Evolutionary conservation across 2,329 filamentous ascomycete genomes (phyloP).

Genomic region (Ophiostoma quercus): DNA sequence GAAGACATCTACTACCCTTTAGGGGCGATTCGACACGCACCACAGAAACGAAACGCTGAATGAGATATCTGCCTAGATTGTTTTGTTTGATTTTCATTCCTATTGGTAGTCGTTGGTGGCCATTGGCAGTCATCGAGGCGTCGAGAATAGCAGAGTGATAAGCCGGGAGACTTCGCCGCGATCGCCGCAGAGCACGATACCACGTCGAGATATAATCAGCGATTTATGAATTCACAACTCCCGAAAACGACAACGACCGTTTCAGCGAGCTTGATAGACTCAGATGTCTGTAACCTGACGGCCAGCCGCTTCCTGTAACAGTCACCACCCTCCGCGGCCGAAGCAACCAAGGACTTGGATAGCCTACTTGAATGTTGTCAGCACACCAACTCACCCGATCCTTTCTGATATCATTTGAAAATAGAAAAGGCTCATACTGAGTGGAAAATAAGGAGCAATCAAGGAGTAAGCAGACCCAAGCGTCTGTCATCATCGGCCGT

Average conservation of each 20-base stretch:
- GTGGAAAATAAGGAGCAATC: not conserved
- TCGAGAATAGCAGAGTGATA: not conserved
- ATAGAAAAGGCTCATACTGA: not conserved
- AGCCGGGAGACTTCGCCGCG: not conserved
- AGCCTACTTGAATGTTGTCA: not conserved
- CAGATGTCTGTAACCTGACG: not conserved
- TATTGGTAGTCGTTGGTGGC: not conserved
- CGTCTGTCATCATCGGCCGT: not conserved
- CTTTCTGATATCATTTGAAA: not conserved
- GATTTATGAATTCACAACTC: not conserved
- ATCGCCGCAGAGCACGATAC: not conserved
- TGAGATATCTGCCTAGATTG: not conserved
- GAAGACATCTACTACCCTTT: not conserved
- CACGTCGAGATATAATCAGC: not conserved
- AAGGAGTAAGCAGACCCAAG: not conserved
- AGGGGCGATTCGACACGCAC: not conserved
- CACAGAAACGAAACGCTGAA: not conserved
- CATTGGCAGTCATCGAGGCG: too few species aligned
- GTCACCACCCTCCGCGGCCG: slow-evolving; percentile 2
- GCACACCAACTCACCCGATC: not conserved
- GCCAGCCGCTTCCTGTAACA: not conserved
- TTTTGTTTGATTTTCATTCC: not conserved
- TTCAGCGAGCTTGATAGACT: not conserved
- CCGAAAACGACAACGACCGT: slow-evolving; percentile 11
- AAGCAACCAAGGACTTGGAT: not conserved